Percentiles rank a stretch among this genome's conserved stretches.
Evolutionary conservation across 1,284 basidiomycete genomes (phyloP).

Genomic region (Sparassis latifolia): DNA sequence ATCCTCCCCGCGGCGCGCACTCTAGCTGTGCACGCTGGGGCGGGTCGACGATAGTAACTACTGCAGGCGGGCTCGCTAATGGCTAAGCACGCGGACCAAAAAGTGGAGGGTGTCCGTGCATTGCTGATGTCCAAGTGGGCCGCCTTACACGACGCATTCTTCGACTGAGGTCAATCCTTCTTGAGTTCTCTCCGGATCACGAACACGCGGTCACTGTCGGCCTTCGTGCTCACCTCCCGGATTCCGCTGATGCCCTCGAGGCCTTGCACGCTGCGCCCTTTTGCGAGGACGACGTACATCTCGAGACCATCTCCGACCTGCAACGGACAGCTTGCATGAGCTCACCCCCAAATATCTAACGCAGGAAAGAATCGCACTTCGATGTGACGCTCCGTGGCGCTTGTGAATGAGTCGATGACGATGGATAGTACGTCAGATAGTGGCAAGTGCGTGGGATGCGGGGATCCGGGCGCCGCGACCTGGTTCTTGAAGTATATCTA

Average conservation of each 20-base stretch:
- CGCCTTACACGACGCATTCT: too few relatives aligned
- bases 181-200: constrained; percentile 70
- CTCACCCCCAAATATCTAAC: background rate
- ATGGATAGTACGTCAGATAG: constrained; percentile 75
- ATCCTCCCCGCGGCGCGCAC: too few relatives aligned
- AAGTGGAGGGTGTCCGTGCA: too few relatives aligned
- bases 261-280: constrained; percentile 56
- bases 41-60: too few relatives aligned
- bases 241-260: constrained; percentile 52
- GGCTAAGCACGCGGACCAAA: too few relatives aligned
- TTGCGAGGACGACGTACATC: constrained; percentile 79
- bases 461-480: constrained; percentile 53
- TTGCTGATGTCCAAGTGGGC: too few relatives aligned
- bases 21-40: too few relatives aligned
- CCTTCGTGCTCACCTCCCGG: constrained; percentile 53
- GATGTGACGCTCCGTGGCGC: constrained; percentile 94
- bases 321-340: constrained; percentile 8
- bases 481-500: constrained; percentile 98
- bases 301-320: constrained; percentile 92
- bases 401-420: constrained; percentile 89
- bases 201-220: constrained; percentile 68
- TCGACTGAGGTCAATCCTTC: constrained; percentile 39
- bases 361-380: constrained; percentile 49
- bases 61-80: too few relatives aligned
- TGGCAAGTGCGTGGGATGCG: constrained; percentile 77